A percentile compares a stretch with the other conserved stretches of the same genome.
phyloP scores from a whole-genome alignment of 2,329 filamentous ascomycete genomes.

The Sporothrix luriei region DNA sequence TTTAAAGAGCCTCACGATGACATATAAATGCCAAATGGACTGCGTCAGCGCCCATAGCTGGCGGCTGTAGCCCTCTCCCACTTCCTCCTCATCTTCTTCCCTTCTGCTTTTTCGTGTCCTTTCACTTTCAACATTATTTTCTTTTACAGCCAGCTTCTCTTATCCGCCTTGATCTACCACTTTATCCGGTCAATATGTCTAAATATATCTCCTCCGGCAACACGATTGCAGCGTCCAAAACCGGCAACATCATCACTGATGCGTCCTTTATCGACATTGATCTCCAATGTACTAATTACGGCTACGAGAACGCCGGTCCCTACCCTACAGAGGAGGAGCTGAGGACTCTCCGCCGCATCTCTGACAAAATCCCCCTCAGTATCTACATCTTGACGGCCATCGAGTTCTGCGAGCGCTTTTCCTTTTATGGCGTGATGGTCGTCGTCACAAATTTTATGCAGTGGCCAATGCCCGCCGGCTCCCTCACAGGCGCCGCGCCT shows the following conservation, averaged over 20 bases:
- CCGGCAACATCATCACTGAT: background rate
- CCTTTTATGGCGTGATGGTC: conserved; percentile 68
- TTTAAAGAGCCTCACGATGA: background rate
- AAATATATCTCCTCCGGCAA: no score
- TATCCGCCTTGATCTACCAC: no score
- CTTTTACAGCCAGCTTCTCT: background rate
- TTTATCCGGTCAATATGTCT: background rate
- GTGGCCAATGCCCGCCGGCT: conserved; percentile 57
- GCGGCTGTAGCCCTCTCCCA: background rate
- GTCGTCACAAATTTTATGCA: conserved; percentile 67
- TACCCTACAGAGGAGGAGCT: conserved; percentile 3
- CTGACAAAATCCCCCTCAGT: conserved; percentile 60
- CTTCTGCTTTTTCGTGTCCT: background rate
- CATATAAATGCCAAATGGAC: background rate
- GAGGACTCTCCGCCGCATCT: conserved; percentile 56
- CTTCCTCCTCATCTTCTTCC: background rate
- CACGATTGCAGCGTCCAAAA: background rate
- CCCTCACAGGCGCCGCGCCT: conserved; percentile 54
- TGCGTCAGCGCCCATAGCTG: no score
- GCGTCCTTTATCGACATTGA: background rate
- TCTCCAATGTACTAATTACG: no score
- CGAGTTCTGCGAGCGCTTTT: conserved; percentile 72
- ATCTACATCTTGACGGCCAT: conserved; percentile 67
- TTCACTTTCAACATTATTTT: background rate
- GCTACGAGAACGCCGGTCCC: background rate